Base-by-base conservation (phyloP, 305 asterid genomes). In the Rubia balearica region DNA sequence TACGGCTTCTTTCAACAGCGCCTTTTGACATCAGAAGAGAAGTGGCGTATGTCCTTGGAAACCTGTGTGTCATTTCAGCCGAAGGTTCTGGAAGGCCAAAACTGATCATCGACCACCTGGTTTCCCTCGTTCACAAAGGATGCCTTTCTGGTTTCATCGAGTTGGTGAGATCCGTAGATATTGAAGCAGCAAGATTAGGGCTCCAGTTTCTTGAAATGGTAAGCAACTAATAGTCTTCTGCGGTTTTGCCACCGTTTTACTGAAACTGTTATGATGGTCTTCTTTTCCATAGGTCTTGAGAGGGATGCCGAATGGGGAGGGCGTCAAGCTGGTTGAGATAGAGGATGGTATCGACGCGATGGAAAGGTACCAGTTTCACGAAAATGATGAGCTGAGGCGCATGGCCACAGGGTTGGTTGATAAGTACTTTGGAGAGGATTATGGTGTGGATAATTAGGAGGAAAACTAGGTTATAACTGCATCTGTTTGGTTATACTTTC, bases 141-240 rank as follows among this genome's bases (percentile, higher is more conserved):
- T 91, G 95, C 79, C 85, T 94, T 38, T 65, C 82, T 66, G 97
- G 98, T 69, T 94, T 87, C 76, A 75, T 91, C 55, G 88, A 86
- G 81, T 76, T 94, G 80, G 92, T 94, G 71, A 87, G 96, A 77
- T 89, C 97, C 75, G 93, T 82, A 60, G 98, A 94, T 77, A 74
- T 74, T 13, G 99, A 91, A 83, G 99, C 98, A 74, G 96, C 98
- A 59, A 85, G 87, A 77, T 76, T 94, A 27, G 99, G 98, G 73
- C 94, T 94, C 77, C 99, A 91, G 61, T 91, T 94, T 92, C 38
- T 88, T 69, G 99, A 94, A 76, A 83, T 94, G 97, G 99, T 94
- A 81, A 86, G 88, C 71, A 33, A 3, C 36, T 33, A 33, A 33
- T 33, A 33, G 4, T 33, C 36, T 33, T 3, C 0, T 22, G 65